phyloP scores from a whole-genome alignment of 139 green algal species.

The Chlamydomonas sphaeroides region DNA sequence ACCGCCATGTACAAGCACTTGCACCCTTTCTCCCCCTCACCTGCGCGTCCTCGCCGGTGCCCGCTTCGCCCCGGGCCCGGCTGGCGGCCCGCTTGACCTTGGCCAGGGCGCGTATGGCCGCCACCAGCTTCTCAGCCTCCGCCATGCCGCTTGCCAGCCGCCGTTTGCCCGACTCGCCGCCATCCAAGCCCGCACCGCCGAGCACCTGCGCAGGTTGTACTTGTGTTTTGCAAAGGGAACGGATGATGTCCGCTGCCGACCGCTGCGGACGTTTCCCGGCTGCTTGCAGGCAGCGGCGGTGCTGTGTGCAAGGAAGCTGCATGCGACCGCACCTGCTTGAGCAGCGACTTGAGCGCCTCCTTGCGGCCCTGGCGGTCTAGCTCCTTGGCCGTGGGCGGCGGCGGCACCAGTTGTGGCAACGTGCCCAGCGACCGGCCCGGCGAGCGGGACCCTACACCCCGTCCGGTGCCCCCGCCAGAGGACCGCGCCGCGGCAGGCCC shows the following conservation, averaged over 20 bases:
- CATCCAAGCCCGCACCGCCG: neutral
- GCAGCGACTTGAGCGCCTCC: constrained; percentile 37
- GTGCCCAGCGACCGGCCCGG: too few species aligned
- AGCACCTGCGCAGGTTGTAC: constrained; percentile 6
- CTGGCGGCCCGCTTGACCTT: neutral
- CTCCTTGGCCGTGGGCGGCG: constrained; percentile 22
- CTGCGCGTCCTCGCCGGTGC: too few species aligned
- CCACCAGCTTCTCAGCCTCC: constrained; percentile 37
- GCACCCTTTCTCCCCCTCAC: too few species aligned
- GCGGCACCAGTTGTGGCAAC: neutral
- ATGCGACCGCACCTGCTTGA: neutral
- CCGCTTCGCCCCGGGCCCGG: too few species aligned
- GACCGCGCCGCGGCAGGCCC: too few species aligned
- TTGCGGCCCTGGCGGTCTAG: constrained; percentile 5
- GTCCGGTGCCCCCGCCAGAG: neutral
- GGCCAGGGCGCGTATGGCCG: constrained; percentile 8
- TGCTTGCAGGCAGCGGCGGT: too few species aligned
- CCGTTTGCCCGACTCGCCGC: neutral
- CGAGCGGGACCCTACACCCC: too few species aligned
- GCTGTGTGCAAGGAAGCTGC: too few species aligned
- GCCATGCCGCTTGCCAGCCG: constrained; percentile 24
- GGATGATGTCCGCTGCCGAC: too few species aligned
- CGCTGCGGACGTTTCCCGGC: too few species aligned
- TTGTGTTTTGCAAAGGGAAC: too few species aligned
- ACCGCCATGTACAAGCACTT: too few species aligned